Evolutionary conservation across 257 asterid genomes (phyloP).

Genomic region (Solanum bulbocastanum): DNA sequence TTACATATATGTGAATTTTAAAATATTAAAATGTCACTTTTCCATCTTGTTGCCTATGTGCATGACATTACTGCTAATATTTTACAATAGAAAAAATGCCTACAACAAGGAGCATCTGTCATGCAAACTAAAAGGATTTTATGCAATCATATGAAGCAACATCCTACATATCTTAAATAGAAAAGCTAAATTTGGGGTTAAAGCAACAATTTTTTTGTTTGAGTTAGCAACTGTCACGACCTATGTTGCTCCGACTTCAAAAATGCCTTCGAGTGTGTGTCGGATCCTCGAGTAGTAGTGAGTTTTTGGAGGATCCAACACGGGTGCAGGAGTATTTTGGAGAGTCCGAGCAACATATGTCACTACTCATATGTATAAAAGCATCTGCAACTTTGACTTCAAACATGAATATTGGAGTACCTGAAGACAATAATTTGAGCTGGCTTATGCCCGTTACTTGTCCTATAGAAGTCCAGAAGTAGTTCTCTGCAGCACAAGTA

Average conservation of each 20-base stretch:
- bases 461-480: slow-evolving; percentile 66
- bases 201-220: neutral
- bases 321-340: neutral
- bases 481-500: slow-evolving; percentile 55
- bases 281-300: neutral
- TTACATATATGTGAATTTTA: neutral
- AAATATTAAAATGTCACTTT: neutral
- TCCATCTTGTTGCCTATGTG: neutral
- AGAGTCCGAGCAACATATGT: neutral
- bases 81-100: neutral
- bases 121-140: neutral
- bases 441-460: slow-evolving; percentile 73
- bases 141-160: neutral
- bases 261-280: neutral
- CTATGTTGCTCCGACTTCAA: neutral
- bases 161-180: neutral
- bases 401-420: slow-evolving; percentile 18
- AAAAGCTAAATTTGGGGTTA: neutral
- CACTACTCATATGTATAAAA: neutral
- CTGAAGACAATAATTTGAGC: slow-evolving; percentile 79
- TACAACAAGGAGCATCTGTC: neutral
- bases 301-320: neutral
- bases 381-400: neutral
- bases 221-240: neutral
- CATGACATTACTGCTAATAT: neutral